phyloP scores from a whole-genome alignment of 2,329 filamentous ascomycete species.

The Cercospora zeae-maydis region DNA sequence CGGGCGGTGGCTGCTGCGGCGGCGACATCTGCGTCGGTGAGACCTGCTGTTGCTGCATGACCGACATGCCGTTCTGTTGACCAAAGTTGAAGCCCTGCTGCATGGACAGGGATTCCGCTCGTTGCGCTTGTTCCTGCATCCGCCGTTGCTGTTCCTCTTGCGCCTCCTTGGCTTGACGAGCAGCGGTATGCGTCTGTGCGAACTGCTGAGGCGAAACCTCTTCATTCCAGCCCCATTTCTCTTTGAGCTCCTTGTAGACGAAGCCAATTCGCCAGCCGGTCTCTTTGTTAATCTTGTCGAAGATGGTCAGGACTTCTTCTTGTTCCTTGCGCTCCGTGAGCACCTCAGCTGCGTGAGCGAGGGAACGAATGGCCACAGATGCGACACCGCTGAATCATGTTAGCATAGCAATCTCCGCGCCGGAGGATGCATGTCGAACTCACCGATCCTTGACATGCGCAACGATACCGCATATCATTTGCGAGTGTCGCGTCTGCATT shows the following conservation, averaged over 20 bases:
- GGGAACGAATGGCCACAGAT: conserved; percentile 71
- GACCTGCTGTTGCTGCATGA: conserved; percentile 24
- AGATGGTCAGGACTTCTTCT: conserved; percentile 72
- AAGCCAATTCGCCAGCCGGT: conserved; percentile 75
- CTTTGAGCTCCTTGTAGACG: conserved; percentile 68
- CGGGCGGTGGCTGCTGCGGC: conserved; percentile 31
- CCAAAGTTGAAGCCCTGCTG: conserved; percentile 27
- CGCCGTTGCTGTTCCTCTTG: conserved; percentile 31
- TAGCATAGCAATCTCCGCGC: conserved; percentile 8
- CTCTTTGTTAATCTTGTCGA: conserved; percentile 69
- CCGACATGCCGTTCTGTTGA: conserved; percentile 21
- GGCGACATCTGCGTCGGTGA: conserved; percentile 28
- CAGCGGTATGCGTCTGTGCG: conserved; percentile 37
- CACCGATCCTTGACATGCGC: conserved; percentile 75
- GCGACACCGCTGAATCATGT: conserved; percentile 58
- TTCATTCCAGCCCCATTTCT: conserved; percentile 72
- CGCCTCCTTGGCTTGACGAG: conserved; percentile 26
- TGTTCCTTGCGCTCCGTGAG: conserved; percentile 68
- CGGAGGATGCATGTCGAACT: conserved; percentile 18
- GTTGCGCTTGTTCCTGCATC: conserved; percentile 31
- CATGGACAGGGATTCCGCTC: conserved; percentile 27
- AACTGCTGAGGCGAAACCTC: conserved; percentile 39
- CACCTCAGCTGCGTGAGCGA: conserved; percentile 72
- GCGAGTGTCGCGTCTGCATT: conserved; percentile 69
- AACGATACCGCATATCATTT: conserved; percentile 84